Conservation (phyloP, 163 green algal species). For the Prototheca wickerhamii region DNA sequence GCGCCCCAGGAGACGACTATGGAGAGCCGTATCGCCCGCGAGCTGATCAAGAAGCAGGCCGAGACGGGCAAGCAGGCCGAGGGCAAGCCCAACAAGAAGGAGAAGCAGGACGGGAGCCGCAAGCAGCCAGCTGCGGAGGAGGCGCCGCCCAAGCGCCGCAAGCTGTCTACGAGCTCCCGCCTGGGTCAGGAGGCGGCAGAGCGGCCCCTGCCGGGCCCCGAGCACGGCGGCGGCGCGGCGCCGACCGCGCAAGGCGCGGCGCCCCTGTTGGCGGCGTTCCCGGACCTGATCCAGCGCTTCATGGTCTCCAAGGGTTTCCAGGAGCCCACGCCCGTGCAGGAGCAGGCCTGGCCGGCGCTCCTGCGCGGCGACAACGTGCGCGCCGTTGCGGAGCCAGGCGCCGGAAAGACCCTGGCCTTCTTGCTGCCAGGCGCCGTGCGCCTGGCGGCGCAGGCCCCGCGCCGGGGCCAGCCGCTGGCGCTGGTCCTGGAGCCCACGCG, state of each 20-base stretch:
- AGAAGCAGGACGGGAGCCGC: neutral
- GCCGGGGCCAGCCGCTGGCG: constrained; percentile 10
- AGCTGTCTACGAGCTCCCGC: constrained; percentile 28
- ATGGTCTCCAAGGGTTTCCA: constrained; percentile 52
- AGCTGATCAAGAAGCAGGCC: neutral
- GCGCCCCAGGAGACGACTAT: neutral
- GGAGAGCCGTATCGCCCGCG: neutral
- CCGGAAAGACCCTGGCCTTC: constrained; percentile 87
- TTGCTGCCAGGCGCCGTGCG: constrained; percentile 54
- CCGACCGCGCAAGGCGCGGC: neutral
- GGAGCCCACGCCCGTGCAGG: constrained; percentile 59
- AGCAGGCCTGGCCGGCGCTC: constrained; percentile 30
- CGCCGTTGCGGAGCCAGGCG: constrained; percentile 70
- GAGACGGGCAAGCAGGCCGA: neutral
- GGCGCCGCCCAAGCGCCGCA: neutral
- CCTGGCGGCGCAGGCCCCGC: constrained; percentile 7
- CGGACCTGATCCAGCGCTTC: constrained; percentile 39
- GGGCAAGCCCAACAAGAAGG: neutral
- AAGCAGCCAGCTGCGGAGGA: neutral
- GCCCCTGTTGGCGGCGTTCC: constrained; percentile 21
- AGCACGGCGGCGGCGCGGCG: neutral
- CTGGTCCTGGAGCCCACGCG: constrained; percentile 60
- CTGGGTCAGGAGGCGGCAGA: constrained; percentile 12
- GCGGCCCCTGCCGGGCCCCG: neutral
- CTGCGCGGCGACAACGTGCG: constrained; percentile 33